Conservation (phyloP, 306 rosid genomes). For the Quercus glauca region DNA sequence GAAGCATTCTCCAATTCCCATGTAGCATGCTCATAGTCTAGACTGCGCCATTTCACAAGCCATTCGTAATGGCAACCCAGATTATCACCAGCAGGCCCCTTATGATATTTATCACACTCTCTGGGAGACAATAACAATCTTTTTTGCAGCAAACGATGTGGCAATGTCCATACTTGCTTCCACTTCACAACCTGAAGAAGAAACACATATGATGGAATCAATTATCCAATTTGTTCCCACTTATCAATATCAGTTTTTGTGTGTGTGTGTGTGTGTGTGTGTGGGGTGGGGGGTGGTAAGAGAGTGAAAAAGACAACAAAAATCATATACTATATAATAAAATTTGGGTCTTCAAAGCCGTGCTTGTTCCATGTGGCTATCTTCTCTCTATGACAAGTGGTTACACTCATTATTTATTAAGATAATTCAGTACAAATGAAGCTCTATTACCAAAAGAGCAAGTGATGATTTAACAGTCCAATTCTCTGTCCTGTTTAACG, state of each 20-base stretch:
- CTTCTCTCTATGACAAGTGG: no score
- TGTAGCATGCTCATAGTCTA: slow-evolving; percentile 57
- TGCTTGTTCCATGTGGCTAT: no score
- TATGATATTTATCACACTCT: slow-evolving; percentile 24
- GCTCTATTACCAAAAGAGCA: no score
- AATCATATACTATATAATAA: no score
- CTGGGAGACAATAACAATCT: slow-evolving; percentile 33
- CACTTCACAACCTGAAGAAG: slow-evolving; percentile 35
- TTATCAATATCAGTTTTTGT: background rate
- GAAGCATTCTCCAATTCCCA: slow-evolving; percentile 68
- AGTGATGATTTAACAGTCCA: no score
- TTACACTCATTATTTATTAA: no score
- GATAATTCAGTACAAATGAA: no score
- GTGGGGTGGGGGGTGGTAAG: no score
- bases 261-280: no score
- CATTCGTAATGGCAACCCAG: slow-evolving; percentile 43
- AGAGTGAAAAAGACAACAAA: no score
- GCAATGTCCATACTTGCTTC: slow-evolving; percentile 61
- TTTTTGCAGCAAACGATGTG: slow-evolving; percentile 59
- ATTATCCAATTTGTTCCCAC: background rate
- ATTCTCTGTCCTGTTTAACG: no score
- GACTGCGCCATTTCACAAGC: slow-evolving; percentile 78
- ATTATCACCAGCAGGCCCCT: slow-evolving; percentile 30
- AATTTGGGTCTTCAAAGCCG: no score
- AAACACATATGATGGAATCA: background rate